Percentiles rank a stretch among this genome's conserved stretches.
These are phyloP conservation scores for Anthostomella pinea DNA, from an alignment of 2,329 filamentous ascomycete species.

Conservation along the genomic window DNA sequence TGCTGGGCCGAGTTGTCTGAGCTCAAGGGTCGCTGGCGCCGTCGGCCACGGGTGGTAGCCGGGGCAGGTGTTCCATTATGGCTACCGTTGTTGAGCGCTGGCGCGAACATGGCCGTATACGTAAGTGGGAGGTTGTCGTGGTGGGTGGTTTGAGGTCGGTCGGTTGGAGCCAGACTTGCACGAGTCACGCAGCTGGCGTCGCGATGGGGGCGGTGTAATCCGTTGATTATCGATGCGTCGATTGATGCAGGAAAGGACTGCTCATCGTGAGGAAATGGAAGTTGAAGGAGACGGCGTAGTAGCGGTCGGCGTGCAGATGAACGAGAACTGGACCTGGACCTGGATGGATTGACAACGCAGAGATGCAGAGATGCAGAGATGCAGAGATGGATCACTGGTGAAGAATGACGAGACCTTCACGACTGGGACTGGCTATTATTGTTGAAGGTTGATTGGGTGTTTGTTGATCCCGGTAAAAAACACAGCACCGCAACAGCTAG, in stretches of 20 bases:
- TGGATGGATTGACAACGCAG: slow-evolving; percentile 13
- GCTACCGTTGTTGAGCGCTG: slow-evolving; percentile 49
- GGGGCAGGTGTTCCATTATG: slow-evolving; percentile 37
- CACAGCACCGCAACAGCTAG: too few relatives aligned
- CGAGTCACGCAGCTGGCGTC: slow-evolving; percentile 6
- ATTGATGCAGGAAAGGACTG: slow-evolving; percentile 18
- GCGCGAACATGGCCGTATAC: slow-evolving; percentile 55
- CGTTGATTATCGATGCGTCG: slow-evolving; percentile 23
- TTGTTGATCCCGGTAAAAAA: slow-evolving; percentile 24
- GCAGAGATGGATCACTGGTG: too few relatives aligned
- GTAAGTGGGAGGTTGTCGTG: slow-evolving; percentile 11
- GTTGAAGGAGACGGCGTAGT: slow-evolving; percentile 2
- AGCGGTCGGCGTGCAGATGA: slow-evolving; percentile 10
- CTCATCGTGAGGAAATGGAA: slow-evolving; percentile 20
- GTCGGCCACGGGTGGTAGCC: slow-evolving; percentile 57
- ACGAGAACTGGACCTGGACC: slow-evolving; percentile 10
- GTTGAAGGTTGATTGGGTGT: slow-evolving; percentile 27
- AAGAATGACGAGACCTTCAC: slow-evolving; percentile 31
- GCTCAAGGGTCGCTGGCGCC: slow-evolving; percentile 58
- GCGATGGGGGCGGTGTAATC: slow-evolving; percentile 1
- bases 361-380: too few relatives aligned
- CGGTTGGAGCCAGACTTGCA: slow-evolving; percentile 4
- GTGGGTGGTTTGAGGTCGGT: slow-evolving; percentile 10
- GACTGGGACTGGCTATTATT: slow-evolving; percentile 13
- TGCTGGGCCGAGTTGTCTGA: slow-evolving; percentile 53